Base-by-base conservation (phyloP, 352 stramenopile species). In the Aphanomyces astaci region DNA sequence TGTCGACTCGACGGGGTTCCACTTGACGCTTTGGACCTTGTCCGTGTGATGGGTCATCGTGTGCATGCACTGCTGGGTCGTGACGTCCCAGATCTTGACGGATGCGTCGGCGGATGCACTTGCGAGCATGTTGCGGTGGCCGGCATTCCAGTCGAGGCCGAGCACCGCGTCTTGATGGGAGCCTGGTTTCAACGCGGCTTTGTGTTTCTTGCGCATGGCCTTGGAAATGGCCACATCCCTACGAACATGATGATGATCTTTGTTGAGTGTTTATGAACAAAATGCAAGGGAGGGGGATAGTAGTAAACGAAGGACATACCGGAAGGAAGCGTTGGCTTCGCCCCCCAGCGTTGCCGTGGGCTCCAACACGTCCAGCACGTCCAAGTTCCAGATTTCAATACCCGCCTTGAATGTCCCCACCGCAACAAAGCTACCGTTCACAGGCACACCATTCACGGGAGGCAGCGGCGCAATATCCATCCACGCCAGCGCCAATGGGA, bases 351-450 rank as follows among this genome's bases (percentile, higher is more conserved):
- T 94, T 19, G 91, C 88, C 1, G 86, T 86, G 0, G 97, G 98
- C 76, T 99, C 97, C 3, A 99, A 76, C 15, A 98, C 91, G 78
- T 99, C 97, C 53, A 99, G 78, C 19, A 99, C 93, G 74, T 99
- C 97, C 1, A 99, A 79, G 76, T 99, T 98, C 97, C 97, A 99
- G 75, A 99, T 98, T 78, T 99, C 97, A 81, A 99, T 99, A n/a
- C 90, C 97, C 0, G 97, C 87, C 70, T 97, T 92, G 77, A 99
- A 99, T 15, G 97, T 99, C 33, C 98, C 97, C n/a, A 99, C 95
- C 0, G 97, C 98, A 11, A 98, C 95, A 74, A 97, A 99, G 80
- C 96, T 99, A 36, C 96, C 97, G 28, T 92, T 83, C 27, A 94
- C 77, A 11, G 85, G 82, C 7, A 56, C 15, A 4, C 87, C 87